Conservation (phyloP, 1,284 basidiomycete species). For the Moesziomyces globuligerus region DNA sequence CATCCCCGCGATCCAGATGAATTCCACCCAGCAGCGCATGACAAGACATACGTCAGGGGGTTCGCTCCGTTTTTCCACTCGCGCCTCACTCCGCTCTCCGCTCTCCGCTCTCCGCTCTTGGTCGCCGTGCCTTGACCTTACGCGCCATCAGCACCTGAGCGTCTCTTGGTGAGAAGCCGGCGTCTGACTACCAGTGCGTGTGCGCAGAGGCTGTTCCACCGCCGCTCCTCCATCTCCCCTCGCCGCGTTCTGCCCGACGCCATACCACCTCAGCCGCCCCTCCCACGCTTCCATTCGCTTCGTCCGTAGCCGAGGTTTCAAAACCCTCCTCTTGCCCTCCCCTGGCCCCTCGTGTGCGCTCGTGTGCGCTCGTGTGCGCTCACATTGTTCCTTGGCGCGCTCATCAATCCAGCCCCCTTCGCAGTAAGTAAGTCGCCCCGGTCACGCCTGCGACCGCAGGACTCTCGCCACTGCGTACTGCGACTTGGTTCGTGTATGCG, state of each 20-base stretch:
- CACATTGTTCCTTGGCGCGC: too few species aligned
- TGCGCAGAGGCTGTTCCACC: neutral
- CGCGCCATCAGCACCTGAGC: too few species aligned
- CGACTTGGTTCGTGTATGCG: too few species aligned
- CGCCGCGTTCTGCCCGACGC: neutral
- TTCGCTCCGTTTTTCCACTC: neutral
- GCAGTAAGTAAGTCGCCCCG: too few species aligned
- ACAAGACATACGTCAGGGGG: slow-evolving; percentile 9
- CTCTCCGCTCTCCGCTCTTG: neutral
- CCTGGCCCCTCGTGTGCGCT: neutral
- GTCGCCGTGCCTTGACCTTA: neutral
- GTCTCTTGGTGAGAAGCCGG: too few species aligned
- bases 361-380: too few species aligned
- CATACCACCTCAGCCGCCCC: too few species aligned
- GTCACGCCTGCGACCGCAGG: too few species aligned
- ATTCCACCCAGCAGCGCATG: slow-evolving; percentile 12
- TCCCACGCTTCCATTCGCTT: too few species aligned
- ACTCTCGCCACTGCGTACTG: too few species aligned
- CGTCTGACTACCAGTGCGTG: slow-evolving; percentile 6
- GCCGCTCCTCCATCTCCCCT: neutral
- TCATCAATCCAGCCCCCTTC: too few species aligned
- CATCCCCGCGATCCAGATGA: too few species aligned
- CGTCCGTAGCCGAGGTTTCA: slow-evolving; percentile 17
- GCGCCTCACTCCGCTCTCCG: neutral
- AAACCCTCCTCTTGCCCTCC: neutral